Base-by-base conservation (phyloP, 1,284 basidiomycete species). In the Ceratobasidium theobromae region DNA sequence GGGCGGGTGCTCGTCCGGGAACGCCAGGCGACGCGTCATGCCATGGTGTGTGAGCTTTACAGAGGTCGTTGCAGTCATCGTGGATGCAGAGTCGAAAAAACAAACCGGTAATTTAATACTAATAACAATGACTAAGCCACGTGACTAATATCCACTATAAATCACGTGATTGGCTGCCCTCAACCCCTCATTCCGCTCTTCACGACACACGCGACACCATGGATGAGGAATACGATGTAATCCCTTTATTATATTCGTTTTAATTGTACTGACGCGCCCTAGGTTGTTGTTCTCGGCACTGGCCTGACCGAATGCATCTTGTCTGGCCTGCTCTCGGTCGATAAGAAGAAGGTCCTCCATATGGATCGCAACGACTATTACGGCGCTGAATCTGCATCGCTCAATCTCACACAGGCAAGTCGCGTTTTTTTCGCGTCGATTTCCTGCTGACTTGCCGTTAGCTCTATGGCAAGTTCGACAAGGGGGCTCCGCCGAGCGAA, bases 281-380 rank as follows among this genome's bases (percentile, higher is more conserved):
- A 95, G 93, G 92, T 95, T 76, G 85, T 96, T 76, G 93, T 96
- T 73, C 85, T 96, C 69, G 96, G 96, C 71, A 98, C 96, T 69
- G 96, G 96, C 71, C 81, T 99, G 76, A 97, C 96, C 65, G 97
- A 99, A 79, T 99, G 97, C 80, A 95, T 99, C 76, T 86, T 99
- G 70, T 98, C 95, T 16, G 95, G 93, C 70, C 82, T 95, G 76
- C 84, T 99, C 72, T 99, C 96, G 30, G 96, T 99, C 67, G 96
- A 98, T 75, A 96, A 96, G 73, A 98, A 99, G 84, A 99, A 99
- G 82, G 97, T 99, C 71, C 87, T 99, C 46, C 97, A 99, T 79
- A 98, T 99, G 86, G 97, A 99, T 80, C 84, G 96, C 71, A 98
- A 98, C 75, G 94, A 98, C 78, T 99, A 99, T 80, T 99, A 99